A percentile compares a stretch with the other conserved stretches of the same genome.
Conservation (phyloP, 2,329 filamentous ascomycete species). For the Alternaria brassicae region DNA sequence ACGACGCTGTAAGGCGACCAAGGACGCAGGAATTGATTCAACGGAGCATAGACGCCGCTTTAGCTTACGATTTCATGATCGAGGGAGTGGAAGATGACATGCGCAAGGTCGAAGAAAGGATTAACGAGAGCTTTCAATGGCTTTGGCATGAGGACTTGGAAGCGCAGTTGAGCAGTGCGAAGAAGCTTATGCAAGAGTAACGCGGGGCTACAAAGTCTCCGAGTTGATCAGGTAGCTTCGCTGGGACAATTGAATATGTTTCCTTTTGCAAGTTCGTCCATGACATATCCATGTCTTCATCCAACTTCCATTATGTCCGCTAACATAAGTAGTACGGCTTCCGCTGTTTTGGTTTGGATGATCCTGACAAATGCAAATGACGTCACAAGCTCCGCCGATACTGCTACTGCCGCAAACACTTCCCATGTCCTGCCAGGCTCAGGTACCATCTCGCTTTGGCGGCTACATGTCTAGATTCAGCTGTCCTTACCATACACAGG, state of each 20-base stretch:
- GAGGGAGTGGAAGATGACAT: slow-evolving; percentile 28
- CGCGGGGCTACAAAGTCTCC: not conserved
- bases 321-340: not conserved
- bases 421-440: not conserved
- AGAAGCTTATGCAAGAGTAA: slow-evolving; percentile 7
- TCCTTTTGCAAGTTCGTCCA: not conserved
- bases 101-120: slow-evolving; percentile 16
- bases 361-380: slow-evolving; percentile 6
- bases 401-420: not conserved
- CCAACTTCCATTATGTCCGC: not conserved
- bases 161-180: slow-evolving; percentile 29
- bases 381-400: slow-evolving; percentile 3
- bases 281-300: not conserved
- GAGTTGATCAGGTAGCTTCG: not conserved
- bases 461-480: not conserved
- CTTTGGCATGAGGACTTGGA: slow-evolving; percentile 43
- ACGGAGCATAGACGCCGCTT: slow-evolving; percentile 34
- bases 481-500: not conserved
- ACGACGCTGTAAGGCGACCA: slow-evolving; percentile 46
- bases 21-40: slow-evolving; percentile 49
- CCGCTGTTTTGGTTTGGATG: not conserved
- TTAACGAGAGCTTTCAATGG: slow-evolving; percentile 30
- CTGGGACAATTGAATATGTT: not conserved
- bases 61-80: slow-evolving; percentile 25
- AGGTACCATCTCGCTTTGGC: not conserved